phyloP scores from a whole-genome alignment of 176 grass and related monocot species.

The Carex pumila region DNA sequence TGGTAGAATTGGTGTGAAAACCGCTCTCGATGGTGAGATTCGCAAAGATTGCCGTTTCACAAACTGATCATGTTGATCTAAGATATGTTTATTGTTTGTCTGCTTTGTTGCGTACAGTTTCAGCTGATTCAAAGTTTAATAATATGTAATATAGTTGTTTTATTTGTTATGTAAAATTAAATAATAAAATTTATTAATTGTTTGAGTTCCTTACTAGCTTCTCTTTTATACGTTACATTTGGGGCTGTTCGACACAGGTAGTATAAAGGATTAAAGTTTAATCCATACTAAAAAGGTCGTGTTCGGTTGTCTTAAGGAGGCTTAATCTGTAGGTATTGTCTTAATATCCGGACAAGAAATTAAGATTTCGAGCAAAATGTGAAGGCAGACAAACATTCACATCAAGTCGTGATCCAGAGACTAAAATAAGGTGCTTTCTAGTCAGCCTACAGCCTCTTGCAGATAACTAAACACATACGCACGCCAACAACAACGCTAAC shows the following conservation, averaged over 20 bases:
- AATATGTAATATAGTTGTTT: not conserved
- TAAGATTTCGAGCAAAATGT: too few relatives aligned
- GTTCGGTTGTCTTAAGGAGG: too few relatives aligned
- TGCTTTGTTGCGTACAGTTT: not conserved
- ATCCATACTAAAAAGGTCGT: too few relatives aligned
- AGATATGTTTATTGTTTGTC: not conserved
- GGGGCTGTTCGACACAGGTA: too few relatives aligned
- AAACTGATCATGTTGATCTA: not conserved
- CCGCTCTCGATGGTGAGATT: slow-evolving; percentile 42
- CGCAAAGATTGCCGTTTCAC: slow-evolving; percentile 41
- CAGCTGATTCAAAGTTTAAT: not conserved
- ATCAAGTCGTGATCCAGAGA: too few relatives aligned
- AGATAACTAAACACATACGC: not conserved
- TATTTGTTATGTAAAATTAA: not conserved
- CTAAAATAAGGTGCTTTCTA: too few relatives aligned
- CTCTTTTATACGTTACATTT: not conserved
- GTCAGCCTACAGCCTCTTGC: not conserved
- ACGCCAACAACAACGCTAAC: not conserved
- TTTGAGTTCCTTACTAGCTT: not conserved
- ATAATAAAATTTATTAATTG: slow-evolving; percentile 20
- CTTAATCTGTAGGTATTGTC: too few relatives aligned
- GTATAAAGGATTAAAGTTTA: too few relatives aligned
- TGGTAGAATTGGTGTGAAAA: slow-evolving; percentile 42
- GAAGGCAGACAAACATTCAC: too few relatives aligned
- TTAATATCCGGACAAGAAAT: too few relatives aligned